A percentile compares a stretch with the other conserved stretches of the same genome.
phyloP scores from a whole-genome alignment of 2,329 filamentous ascomycete species.

The Ophiocordyceps camponoti-leonardi region DNA sequence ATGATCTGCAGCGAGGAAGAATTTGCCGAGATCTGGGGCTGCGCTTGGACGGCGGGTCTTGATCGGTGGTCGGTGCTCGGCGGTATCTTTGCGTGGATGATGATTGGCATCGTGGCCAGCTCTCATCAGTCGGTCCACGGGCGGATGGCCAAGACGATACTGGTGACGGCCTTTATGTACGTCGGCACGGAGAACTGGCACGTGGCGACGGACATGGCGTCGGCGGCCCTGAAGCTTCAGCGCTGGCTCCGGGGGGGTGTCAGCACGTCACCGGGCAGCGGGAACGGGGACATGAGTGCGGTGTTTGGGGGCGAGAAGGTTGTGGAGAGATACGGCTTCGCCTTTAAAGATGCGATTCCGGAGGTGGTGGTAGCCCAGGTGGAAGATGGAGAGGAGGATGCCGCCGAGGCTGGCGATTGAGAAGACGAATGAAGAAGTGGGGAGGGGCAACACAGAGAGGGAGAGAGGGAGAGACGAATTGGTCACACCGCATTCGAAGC shows the following conservation, averaged over 20 bases:
- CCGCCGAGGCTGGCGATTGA: not conserved
- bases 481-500: not conserved
- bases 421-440: not conserved
- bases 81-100: conserved; percentile 31
- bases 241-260: conserved; percentile 20
- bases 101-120: conserved; percentile 22
- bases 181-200: conserved; percentile 32
- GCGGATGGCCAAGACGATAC: conserved; percentile 27
- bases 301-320: conserved; percentile 8
- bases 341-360: conserved; percentile 8
- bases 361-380: conserved; percentile 5
- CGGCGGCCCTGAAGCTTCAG: conserved; percentile 20
- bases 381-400: conserved; percentile 1
- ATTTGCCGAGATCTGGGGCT: conserved; percentile 26
- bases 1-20: conserved; percentile 19
- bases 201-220: conserved; percentile 19
- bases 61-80: conserved; percentile 26
- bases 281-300: conserved; percentile 3
- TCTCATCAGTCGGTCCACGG: conserved; percentile 21
- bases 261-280: not conserved
- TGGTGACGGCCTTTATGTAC: conserved; percentile 24
- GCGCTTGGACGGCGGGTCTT: conserved; percentile 28
- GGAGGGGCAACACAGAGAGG: too few species aligned
- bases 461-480: not conserved
- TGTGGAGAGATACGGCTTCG: conserved; percentile 11